These are phyloP conservation scores for Malus asiatica DNA, from an alignment of 306 rosid genomes.

Conservation along the genomic window DNA sequence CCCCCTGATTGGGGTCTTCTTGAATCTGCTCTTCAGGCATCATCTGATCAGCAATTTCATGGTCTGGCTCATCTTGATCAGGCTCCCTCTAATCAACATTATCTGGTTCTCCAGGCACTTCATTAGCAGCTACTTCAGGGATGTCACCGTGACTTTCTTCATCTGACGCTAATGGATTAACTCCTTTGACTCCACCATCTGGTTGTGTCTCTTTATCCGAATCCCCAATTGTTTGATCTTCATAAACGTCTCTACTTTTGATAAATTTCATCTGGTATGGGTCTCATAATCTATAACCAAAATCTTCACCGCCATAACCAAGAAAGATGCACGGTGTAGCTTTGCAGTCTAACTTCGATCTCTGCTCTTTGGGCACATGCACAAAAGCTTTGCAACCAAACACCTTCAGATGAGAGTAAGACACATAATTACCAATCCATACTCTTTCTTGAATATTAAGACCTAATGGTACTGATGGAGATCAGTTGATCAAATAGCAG, in stretches of 20 bases:
- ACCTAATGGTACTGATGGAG: too few species aligned
- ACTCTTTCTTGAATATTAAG: too few species aligned
- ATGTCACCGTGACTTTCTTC: not conserved
- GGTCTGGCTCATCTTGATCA: not conserved
- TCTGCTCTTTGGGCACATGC: not conserved
- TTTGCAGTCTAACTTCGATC: not conserved
- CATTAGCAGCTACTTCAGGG: not conserved
- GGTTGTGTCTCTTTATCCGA: too few species aligned
- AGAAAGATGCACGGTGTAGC: not conserved
- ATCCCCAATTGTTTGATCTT: not conserved
- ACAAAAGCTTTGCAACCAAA: not conserved
- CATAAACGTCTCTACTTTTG: not conserved
- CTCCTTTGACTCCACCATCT: fast-evolving
- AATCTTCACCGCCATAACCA: not conserved
- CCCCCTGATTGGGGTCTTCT: not conserved
- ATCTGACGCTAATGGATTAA: not conserved
- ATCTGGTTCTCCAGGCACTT: not conserved
- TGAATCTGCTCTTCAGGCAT: not conserved
- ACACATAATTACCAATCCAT: too few species aligned
- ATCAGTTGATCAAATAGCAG: too few species aligned
- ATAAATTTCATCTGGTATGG: not conserved
- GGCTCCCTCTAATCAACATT: too few species aligned
- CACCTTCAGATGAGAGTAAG: not conserved
- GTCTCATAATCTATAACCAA: not conserved
- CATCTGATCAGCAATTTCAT: not conserved